phyloP scores from a whole-genome alignment of 768 basidiomycete genomes.

The Collybia sp. region DNA sequence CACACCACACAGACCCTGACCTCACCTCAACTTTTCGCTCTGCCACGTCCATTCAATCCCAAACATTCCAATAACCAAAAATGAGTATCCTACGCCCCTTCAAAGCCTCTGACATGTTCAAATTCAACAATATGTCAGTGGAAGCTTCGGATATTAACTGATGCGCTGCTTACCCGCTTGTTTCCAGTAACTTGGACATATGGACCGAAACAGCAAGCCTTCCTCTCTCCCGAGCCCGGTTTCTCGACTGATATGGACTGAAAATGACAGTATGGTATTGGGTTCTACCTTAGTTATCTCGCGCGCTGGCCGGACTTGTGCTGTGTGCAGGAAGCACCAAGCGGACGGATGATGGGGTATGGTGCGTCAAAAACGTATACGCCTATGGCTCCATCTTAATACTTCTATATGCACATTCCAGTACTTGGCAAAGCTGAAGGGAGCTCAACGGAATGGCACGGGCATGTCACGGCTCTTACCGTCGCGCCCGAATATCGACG shows the following conservation, averaged over 20 bases:
- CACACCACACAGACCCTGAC: no score
- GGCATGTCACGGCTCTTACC: constrained; percentile 92
- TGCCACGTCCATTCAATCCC: no score
- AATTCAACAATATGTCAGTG: constrained; percentile 85
- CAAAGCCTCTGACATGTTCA: constrained; percentile 85
- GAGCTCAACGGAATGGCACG: constrained; percentile 71
- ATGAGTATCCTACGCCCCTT: constrained; percentile 91
- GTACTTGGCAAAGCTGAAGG: constrained; percentile 96
- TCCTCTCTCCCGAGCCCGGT: background rate
- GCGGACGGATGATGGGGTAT: constrained; percentile 88
- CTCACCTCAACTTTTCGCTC: no score
- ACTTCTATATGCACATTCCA: constrained; percentile 21
- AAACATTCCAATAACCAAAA: constrained; percentile 7
- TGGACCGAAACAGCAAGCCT: constrained; percentile 92
- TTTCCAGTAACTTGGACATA: constrained; percentile 79
- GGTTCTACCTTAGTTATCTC: constrained; percentile 87
- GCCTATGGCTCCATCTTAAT: background rate
- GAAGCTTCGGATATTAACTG: background rate
- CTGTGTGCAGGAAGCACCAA: constrained; percentile 76
- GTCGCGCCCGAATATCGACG: constrained; percentile 93
- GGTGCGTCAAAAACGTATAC: constrained; percentile 58
- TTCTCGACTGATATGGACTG: background rate
- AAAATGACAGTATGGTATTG: constrained; percentile 67
- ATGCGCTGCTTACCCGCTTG: constrained; percentile 4
- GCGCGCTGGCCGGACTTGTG: constrained; percentile 92